Percentiles rank a stretch among this genome's conserved stretches.
These are phyloP conservation scores for Citrus medica DNA, from an alignment of 345 rosid species.

Conservation along the genomic window DNA sequence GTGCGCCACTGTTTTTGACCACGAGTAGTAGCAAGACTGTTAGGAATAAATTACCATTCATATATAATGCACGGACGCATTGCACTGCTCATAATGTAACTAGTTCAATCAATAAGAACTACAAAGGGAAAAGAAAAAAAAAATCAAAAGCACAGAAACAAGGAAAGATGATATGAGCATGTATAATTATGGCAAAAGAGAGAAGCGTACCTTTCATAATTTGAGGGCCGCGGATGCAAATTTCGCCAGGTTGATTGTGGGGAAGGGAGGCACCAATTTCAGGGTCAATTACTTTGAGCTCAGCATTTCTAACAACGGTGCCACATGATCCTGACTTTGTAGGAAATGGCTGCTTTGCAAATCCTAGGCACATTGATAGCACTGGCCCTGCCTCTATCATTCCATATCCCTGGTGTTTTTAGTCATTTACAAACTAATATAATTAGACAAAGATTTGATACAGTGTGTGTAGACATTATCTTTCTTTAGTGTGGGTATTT, in stretches of 20 bases:
- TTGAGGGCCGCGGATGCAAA: constrained; percentile 86
- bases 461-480: too few species aligned
- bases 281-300: constrained; percentile 82
- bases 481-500: too few species aligned
- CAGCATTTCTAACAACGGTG: constrained; percentile 85
- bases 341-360: constrained; percentile 83
- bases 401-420: constrained; percentile 65
- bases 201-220: constrained; percentile 71
- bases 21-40: too few species aligned
- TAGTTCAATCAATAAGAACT: too few species aligned
- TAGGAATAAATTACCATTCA: too few species aligned
- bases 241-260: constrained; percentile 79
- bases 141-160: too few species aligned
- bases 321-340: constrained; percentile 94
- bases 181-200: background rate
- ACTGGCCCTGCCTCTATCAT: constrained; percentile 99
- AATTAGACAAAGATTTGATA: too few species aligned
- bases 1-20: too few species aligned
- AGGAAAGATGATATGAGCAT: background rate
- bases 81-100: too few species aligned
- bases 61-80: too few species aligned
- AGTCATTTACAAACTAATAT: too few species aligned
- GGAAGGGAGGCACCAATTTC: constrained; percentile 67
- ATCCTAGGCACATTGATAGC: constrained; percentile 76
- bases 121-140: too few species aligned